Conservation (phyloP, 768 basidiomycete species). For the Pleurotus tuber-regium region DNA sequence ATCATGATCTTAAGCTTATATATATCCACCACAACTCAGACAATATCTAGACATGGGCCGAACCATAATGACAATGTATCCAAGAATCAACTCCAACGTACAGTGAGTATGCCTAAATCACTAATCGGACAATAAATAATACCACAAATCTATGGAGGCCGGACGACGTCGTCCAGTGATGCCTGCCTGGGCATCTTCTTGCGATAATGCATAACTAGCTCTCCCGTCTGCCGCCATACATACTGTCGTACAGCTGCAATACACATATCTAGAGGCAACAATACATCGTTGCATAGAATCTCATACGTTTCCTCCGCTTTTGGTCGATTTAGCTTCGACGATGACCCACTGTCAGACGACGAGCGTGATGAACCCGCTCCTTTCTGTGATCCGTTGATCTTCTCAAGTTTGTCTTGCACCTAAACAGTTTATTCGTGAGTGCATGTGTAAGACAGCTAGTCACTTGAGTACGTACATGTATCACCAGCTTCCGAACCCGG, state of each 20-base stretch:
- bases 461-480: conserved; percentile 57
- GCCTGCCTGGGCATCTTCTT: conserved; percentile 26
- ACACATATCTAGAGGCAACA: conserved; percentile 84
- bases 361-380: conserved; percentile 33
- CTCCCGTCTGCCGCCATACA: conserved; percentile 75
- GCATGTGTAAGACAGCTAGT: neutral
- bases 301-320: conserved; percentile 76
- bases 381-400: conserved; percentile 34
- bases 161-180: neutral
- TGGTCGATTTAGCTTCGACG: conserved; percentile 15
- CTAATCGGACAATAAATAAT: too few relatives aligned
- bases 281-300: conserved; percentile 82
- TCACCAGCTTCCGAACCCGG: conserved; percentile 78
- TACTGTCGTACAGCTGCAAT: conserved; percentile 89
- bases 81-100: too few relatives aligned
- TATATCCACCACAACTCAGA: neutral
- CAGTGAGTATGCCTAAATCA: too few relatives aligned
- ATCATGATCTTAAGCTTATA: too few relatives aligned
- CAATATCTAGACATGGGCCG: neutral
- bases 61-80: neutral
- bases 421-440: conserved; percentile 21
- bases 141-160: neutral
- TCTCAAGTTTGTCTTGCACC: conserved; percentile 85
- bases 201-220: conserved; percentile 78
- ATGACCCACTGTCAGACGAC: conserved; percentile 32